Conservation (phyloP, 257 asterid genomes). For the Ocimum tenuiflorum region DNA sequence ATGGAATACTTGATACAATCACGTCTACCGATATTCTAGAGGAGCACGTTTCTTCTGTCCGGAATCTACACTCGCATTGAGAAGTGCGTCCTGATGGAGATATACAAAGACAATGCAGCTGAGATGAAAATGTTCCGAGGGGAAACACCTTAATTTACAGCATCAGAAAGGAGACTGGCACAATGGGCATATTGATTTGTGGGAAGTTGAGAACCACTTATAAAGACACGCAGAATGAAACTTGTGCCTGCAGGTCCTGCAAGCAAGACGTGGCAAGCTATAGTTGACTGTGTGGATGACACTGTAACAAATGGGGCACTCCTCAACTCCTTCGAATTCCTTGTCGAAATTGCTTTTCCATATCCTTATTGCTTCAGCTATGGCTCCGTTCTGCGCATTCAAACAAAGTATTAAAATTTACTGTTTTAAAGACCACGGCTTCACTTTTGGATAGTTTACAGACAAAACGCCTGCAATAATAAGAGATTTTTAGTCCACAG, state of each 20-base stretch:
- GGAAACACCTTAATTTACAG: neutral
- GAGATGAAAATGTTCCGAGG: slow-evolving; percentile 2
- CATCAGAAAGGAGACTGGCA: slow-evolving; percentile 95
- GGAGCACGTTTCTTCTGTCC: too few species aligned
- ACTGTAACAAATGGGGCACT: slow-evolving; percentile 96
- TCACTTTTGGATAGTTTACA: neutral
- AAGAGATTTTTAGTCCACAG: neutral
- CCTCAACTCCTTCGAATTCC: slow-evolving; percentile 98
- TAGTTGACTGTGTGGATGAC: slow-evolving; percentile 87
- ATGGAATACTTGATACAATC: too few species aligned
- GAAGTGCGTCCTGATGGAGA: neutral
- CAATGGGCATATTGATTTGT: slow-evolving; percentile 92
- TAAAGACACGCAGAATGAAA: slow-evolving; percentile 92
- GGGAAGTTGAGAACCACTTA: slow-evolving; percentile 99
- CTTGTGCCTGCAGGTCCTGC: slow-evolving; percentile 99
- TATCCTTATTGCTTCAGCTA: slow-evolving; percentile 88
- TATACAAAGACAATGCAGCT: neutral
- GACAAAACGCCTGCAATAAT: neutral
- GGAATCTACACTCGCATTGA: too few species aligned
- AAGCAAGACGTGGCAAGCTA: slow-evolving; percentile 93
- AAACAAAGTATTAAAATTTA: slow-evolving; percentile 14
- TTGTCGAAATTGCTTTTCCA: slow-evolving; percentile 97
- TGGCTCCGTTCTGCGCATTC: slow-evolving; percentile 78
- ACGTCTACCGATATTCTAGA: too few species aligned
- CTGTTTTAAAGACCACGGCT: neutral